Evolutionary conservation across 208 protist genomes (phyloP).

Genomic region (Trypanosomatidae sp.): DNA sequence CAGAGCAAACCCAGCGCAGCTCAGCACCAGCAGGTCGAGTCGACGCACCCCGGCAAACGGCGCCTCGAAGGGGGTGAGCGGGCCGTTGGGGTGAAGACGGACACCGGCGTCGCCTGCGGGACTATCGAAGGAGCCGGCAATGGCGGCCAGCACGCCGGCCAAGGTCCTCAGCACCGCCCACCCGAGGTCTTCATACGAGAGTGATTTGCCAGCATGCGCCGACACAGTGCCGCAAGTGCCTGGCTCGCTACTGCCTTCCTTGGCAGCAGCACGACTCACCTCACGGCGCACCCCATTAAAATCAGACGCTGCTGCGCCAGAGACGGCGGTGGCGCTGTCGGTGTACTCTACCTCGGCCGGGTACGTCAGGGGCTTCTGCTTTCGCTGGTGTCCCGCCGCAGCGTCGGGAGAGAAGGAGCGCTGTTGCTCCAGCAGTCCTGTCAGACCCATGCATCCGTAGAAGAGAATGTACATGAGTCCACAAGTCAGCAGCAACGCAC

Average conservation of each 20-base stretch:
- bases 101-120: neutral
- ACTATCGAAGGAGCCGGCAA: conserved; percentile 8
- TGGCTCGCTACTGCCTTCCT: neutral
- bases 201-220: neutral
- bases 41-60: conserved; percentile 23
- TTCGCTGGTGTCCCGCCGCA: conserved; percentile 1
- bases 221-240: conserved; percentile 10
- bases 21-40: conserved; percentile 18
- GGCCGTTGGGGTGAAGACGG: conserved; percentile 15
- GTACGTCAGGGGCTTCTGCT: conserved; percentile 11
- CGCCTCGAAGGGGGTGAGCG: neutral
- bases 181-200: conserved; percentile 18
- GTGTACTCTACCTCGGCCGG: conserved; percentile 10
- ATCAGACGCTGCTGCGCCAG: neutral
- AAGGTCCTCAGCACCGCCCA: conserved; percentile 29
- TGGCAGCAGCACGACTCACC: conserved; percentile 11
- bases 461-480: conserved; percentile 41
- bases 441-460: conserved; percentile 22
- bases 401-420: neutral
- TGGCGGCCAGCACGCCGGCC: conserved; percentile 18
- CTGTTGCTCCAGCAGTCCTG: conserved; percentile 8
- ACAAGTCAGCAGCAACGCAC: conserved; percentile 25
- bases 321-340: conserved; percentile 7
- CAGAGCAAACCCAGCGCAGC: conserved; percentile 19
- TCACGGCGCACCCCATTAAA: neutral